Conservation (phyloP, 352 stramenopile genomes). For the Globisporangium acanthophoron region DNA sequence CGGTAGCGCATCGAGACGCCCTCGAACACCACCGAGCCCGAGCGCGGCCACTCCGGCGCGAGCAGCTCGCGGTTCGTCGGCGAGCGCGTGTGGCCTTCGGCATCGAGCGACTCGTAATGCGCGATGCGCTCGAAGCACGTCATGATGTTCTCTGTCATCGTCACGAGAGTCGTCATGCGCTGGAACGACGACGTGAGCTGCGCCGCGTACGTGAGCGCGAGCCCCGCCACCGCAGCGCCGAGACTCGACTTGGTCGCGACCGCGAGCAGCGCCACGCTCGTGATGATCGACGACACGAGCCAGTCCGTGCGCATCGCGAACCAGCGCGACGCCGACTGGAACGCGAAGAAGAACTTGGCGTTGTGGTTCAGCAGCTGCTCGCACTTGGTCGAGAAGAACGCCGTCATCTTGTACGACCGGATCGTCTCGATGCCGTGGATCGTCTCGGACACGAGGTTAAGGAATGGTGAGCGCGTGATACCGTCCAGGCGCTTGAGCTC, state of each 20-base stretch:
- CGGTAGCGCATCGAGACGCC: constrained; percentile 29
- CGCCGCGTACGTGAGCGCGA: constrained; percentile 88
- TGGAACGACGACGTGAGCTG: constrained; percentile 86
- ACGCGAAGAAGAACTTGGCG: constrained; percentile 30
- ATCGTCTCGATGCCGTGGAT: constrained; percentile 90
- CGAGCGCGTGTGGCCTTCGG: constrained; percentile 47
- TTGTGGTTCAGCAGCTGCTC: constrained; percentile 29
- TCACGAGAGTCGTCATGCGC: constrained; percentile 86
- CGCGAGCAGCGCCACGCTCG: constrained; percentile 19
- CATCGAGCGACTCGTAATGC: constrained; percentile 22
- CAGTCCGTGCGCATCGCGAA: constrained; percentile 38
- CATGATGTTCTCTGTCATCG: constrained; percentile 90
- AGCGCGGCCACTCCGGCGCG: constrained; percentile 59
- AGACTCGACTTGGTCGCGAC: constrained; percentile 15
- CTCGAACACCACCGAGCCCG: constrained; percentile 27
- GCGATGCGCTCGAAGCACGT: constrained; percentile 78
- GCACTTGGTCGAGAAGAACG: constrained; percentile 7
- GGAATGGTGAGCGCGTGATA: constrained; percentile 81
- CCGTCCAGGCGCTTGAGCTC: constrained; percentile 93
- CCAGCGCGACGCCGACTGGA: constrained; percentile 22
- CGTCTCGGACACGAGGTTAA: constrained; percentile 87
- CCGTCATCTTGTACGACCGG: constrained; percentile 32
- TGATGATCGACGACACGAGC: constrained; percentile 24
- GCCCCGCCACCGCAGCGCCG: constrained; percentile 40
- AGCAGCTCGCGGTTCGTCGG: constrained; percentile 69